Base-by-base conservation (phyloP, 2,329 filamentous ascomycete species). In the Chlorencoelia australis region DNA sequence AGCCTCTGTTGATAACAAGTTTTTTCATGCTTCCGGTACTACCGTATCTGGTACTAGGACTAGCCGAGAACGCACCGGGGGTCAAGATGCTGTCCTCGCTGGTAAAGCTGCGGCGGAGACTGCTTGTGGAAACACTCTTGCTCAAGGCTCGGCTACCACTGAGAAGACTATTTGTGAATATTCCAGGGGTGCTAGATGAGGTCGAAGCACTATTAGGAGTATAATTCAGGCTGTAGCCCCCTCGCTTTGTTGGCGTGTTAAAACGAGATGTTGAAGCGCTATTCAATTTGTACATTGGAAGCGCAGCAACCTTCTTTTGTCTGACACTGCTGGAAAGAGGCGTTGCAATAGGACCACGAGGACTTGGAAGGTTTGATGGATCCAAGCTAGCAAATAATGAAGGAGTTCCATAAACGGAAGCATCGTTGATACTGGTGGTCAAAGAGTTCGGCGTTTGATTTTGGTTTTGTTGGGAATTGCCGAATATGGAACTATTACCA, bases 141-240 rank as follows among this genome's bases (percentile, higher is more conserved):
- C 74, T 81, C 37, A 95, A 67, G 37, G 82, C 75, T 39, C 75
- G 75, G 7, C 42, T 40, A n/a, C 76, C 69, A 35, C 68, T 70
- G 13, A 81, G 59, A 22, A 88, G 59, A 53, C 78, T 87, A 53
- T 75, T 75, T 16, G 75, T 73, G 34, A 82, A 63, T 13, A 68
- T 69, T 24, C 74, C 77, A 4, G 84, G 82, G 57, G 79, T 85
- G 28, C 73, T 67, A 24, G 67, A 70, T 54, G 79, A 74, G 55
- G 80, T 77, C 4, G 81, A 73, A 15, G 73, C 73, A 48, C 76
- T 84, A 39, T 68, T 76, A 5, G 89, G 87, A 46, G 87, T 94
- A 61, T 95, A 95, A 2, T 82, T 87, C 58, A 95, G 94, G 3
- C 89, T 89, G 55, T 85, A 95, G 4, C 85, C 86, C 38, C 81